Base-by-base conservation (phyloP, 1,284 basidiomycete species). In the Trametes hirsuta region DNA sequence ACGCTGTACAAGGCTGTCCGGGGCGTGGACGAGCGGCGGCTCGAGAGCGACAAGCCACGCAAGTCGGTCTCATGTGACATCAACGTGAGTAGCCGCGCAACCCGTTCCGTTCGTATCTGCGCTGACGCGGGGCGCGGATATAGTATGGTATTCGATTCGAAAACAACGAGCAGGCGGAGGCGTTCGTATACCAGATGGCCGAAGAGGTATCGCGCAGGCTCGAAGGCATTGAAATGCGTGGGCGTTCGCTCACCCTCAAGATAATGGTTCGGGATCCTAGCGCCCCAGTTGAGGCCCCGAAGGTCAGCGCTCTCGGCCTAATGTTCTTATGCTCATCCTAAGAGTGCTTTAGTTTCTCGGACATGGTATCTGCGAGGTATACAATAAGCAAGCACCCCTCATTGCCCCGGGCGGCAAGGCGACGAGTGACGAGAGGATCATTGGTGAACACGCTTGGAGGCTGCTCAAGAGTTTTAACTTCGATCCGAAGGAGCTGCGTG, bases 101-200 rank as follows among this genome's bases (percentile, higher is more conserved):
- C 2, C 8, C 44, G 59, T 55, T 58, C 39, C 45, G 8, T 30
- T 30, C 30, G 61, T 18, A 34, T 4, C 2, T 11, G 30, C 34
- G 49, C 61, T 50, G 68, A 37, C 65, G 59, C 24, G 24, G 37
- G 21, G 40, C 46, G 50, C 25, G 41, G 14, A 1, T 30, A 30
- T 58, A 95, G 93, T 99, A 98, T 74, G 97, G 95, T 0, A 98
- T 99, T 55, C 89, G 97, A 3, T 98, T 99, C 72, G 85, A 91
- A 69, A 87, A 84, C 53, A 82, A 88, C 57, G 86, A 87, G 37
- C 90, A 97, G 70, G 94, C 92, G 1, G 87, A 94, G 69, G 75
- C 77, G 0, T 97, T 96, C 68, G 77, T 97, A 4, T 77, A 77
- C 53, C 85, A 90, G 63, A 84, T 98, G 74, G 87, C 88, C 0